These are phyloP conservation scores for Byssochlamys sp. DNA, from an alignment of 2,329 filamentous ascomycete species.

Conservation along the genomic window DNA sequence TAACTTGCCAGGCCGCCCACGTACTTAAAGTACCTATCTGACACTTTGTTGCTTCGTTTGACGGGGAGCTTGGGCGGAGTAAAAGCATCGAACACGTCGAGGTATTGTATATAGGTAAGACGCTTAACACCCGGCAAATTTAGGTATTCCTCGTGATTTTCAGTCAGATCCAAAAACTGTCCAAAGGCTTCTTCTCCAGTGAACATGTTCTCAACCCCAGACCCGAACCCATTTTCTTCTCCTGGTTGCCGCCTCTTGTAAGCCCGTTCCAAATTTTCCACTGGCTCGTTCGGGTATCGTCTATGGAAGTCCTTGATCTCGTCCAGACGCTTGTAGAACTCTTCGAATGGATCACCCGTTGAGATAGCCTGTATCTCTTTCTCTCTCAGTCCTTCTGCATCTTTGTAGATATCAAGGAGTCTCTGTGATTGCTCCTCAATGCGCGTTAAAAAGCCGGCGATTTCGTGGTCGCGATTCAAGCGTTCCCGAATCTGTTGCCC, in stretches of 20 bases:
- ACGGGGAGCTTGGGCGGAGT: conserved; percentile 61
- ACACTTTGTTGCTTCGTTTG: conserved; percentile 74
- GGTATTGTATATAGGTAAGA: conserved; percentile 81
- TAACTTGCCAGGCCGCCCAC: conserved; percentile 71
- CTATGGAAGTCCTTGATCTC: conserved; percentile 80
- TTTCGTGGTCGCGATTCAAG: conserved; percentile 82
- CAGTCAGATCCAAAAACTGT: conserved; percentile 80
- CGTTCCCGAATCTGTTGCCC: conserved; percentile 69
- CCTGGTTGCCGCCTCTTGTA: conserved; percentile 65
- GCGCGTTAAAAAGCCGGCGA: conserved; percentile 73
- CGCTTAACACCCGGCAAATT: conserved; percentile 82
- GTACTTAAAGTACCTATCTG: conserved; percentile 86
- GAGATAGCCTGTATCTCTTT: conserved; percentile 77
- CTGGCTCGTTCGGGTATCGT: conserved; percentile 84
- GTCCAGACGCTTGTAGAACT: conserved; percentile 78
- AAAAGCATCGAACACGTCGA: conserved; percentile 85
- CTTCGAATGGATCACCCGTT: conserved; percentile 74
- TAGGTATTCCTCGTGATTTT: conserved; percentile 74
- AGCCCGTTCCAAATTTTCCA: conserved; percentile 86
- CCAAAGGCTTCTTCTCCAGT: conserved; percentile 92
- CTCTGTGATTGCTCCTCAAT: conserved; percentile 78
- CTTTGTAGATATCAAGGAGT: conserved; percentile 73
- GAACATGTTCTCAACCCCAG: conserved; percentile 80
- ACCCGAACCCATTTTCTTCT: conserved; percentile 53
- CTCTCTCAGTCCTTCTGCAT: conserved; percentile 60